Evolutionary conservation across 164 flowering plant genomes (phyloP).

Genomic region (Magnolia officinalis): DNA sequence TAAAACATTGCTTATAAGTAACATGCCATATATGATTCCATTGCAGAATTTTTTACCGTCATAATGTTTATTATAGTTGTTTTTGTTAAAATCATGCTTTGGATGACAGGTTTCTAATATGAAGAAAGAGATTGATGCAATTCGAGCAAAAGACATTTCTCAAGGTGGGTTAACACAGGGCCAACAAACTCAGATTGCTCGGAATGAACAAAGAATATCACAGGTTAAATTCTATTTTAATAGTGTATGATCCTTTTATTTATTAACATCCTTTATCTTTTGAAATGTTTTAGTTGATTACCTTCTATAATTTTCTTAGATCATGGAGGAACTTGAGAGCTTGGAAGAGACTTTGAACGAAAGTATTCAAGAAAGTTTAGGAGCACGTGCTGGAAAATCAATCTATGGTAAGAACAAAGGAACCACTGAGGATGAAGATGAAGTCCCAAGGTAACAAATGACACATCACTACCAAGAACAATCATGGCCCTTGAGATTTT

Average conservation of each 20-base stretch:
- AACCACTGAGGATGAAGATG: slow-evolving; percentile 65
- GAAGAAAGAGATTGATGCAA: slow-evolving; percentile 97
- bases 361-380: slow-evolving; percentile 88
- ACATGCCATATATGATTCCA: too few species aligned
- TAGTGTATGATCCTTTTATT: neutral
- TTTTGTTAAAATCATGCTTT: neutral
- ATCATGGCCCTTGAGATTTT: too few species aligned
- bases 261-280: slow-evolving; percentile 2
- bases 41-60: neutral
- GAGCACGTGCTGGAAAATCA: slow-evolving; percentile 65
- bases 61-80: too few species aligned
- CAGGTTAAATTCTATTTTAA: slow-evolving; percentile 48
- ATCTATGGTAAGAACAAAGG: slow-evolving; percentile 48
- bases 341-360: slow-evolving; percentile 97
- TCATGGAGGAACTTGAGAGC: slow-evolving; percentile 92
- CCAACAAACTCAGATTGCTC: slow-evolving; percentile 99
- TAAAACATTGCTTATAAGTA: too few species aligned
- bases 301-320: slow-evolving; percentile 34
- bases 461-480: neutral
- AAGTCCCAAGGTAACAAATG: slow-evolving; percentile 41
- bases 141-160: slow-evolving; percentile 87
- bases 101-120: slow-evolving; percentile 73
- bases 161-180: slow-evolving; percentile 99
- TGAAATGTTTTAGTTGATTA: neutral
- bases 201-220: slow-evolving; percentile 89